Evolutionary conservation across 2,329 filamentous ascomycete genomes (phyloP).

Genomic region (Nigrospora sphaerica): DNA sequence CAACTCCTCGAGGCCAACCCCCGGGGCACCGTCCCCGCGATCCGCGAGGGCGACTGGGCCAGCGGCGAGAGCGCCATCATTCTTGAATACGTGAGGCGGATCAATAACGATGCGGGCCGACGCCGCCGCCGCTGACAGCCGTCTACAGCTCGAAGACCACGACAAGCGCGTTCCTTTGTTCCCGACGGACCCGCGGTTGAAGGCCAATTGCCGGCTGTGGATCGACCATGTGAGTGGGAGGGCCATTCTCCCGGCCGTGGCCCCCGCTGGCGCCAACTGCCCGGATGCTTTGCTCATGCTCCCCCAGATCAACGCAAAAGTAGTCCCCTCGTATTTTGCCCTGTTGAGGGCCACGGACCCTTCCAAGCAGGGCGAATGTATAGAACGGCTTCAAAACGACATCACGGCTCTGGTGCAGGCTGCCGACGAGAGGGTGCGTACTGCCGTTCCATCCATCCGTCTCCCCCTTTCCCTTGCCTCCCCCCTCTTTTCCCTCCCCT

Average conservation of each 20-base stretch:
- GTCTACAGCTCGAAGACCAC: conserved; percentile 63
- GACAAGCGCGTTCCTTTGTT: conserved; percentile 53
- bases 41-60: conserved; percentile 73
- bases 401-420: conserved; percentile 48
- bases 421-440: conserved; percentile 33
- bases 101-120: too few relatives aligned
- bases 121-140: too few relatives aligned
- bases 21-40: conserved; percentile 66
- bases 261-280: not conserved
- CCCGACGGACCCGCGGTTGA: conserved; percentile 56
- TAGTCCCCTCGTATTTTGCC: conserved; percentile 71
- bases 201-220: conserved; percentile 74
- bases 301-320: conserved; percentile 64
- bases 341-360: conserved; percentile 60
- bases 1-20: conserved; percentile 68
- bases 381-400: conserved; percentile 55
- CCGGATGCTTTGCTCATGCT: conserved; percentile 2
- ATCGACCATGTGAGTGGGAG: conserved; percentile 59
- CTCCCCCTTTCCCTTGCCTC: not conserved
- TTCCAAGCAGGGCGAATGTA: conserved; percentile 49
- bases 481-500: too few relatives aligned
- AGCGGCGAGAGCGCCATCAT: conserved; percentile 77
- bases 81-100: conserved; percentile 68
- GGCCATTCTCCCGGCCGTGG: not conserved
- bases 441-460: not conserved